These are phyloP conservation scores for Pseudogymnoascus verrucosus DNA, from an alignment of 2,329 filamentous ascomycete genomes.

Conservation along the genomic window DNA sequence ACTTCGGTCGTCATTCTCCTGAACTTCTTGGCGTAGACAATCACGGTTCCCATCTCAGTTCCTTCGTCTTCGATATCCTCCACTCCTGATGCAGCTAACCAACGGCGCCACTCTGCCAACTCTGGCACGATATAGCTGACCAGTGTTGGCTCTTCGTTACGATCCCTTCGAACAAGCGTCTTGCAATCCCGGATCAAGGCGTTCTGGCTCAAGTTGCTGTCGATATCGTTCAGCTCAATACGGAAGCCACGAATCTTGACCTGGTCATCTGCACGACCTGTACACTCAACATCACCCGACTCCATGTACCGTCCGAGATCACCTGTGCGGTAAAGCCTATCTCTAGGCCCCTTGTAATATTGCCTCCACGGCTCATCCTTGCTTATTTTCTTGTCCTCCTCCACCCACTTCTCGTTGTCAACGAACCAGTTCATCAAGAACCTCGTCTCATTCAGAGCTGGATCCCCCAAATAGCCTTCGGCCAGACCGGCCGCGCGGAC, in stretches of 20 bases:
- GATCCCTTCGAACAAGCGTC: constrained; percentile 76
- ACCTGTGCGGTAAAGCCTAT: constrained; percentile 80
- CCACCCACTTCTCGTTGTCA: constrained; percentile 27
- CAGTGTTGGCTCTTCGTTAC: constrained; percentile 75
- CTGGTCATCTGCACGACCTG: constrained; percentile 76
- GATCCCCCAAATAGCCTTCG: constrained; percentile 57
- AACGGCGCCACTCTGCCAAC: constrained; percentile 62
- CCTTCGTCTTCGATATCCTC: constrained; percentile 49
- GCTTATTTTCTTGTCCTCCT: constrained; percentile 49
- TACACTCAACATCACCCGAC: constrained; percentile 64
- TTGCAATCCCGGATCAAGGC: constrained; percentile 74
- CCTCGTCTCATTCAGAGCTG: constrained; percentile 25
- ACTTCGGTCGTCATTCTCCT: constrained; percentile 40
- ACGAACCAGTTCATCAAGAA: constrained; percentile 30
- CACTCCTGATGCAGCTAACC: constrained; percentile 45
- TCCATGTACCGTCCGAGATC: constrained; percentile 72
- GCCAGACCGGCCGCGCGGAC: constrained; percentile 76
- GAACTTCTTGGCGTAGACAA: constrained; percentile 35
- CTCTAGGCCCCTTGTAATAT: constrained; percentile 72
- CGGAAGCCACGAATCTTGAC: constrained; percentile 95
- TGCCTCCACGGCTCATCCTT: constrained; percentile 67
- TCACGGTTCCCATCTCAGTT: constrained; percentile 20
- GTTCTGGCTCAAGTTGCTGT: constrained; percentile 69
- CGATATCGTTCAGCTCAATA: constrained; percentile 91
- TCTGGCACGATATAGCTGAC: constrained; percentile 90